These are phyloP conservation scores for Eudorina sp. DNA, from an alignment of 139 green algal species.

Conservation along the genomic window DNA sequence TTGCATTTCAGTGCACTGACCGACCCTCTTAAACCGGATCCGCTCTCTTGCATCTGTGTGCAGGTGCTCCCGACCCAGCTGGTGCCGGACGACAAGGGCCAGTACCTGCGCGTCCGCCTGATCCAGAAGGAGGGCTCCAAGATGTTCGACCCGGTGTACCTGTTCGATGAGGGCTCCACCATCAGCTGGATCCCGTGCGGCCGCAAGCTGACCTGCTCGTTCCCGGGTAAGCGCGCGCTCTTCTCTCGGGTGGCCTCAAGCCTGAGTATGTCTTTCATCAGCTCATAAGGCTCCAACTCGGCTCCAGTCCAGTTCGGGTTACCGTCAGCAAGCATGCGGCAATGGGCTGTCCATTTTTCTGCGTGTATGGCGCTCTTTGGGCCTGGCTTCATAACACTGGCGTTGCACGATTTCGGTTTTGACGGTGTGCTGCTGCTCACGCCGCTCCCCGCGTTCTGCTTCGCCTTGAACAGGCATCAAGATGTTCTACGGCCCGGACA, in stretches of 20 bases:
- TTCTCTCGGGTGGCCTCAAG: background rate
- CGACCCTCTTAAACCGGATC: too few relatives aligned
- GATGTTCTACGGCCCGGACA: slow-evolving; percentile 95
- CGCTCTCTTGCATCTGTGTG: background rate
- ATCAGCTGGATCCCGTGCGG: slow-evolving; percentile 99
- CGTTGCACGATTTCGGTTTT: too few relatives aligned
- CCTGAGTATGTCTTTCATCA: background rate
- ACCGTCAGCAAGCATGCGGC: too few relatives aligned
- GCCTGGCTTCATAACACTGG: too few relatives aligned
- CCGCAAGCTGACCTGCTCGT: slow-evolving; percentile 99
- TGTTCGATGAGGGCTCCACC: slow-evolving; percentile 99
- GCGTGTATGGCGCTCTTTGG: too few relatives aligned
- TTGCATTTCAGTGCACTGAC: too few relatives aligned
- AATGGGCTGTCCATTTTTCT: too few relatives aligned
- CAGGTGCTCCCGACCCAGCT: slow-evolving; percentile 99
- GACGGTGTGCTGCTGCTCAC: too few relatives aligned
- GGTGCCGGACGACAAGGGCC: slow-evolving; percentile 98
- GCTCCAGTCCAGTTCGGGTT: too few relatives aligned
- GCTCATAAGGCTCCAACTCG: too few relatives aligned
- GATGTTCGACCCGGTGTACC: slow-evolving; percentile 92
- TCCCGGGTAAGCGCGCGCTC: slow-evolving; percentile 86
- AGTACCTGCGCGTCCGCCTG: slow-evolving; percentile 98
- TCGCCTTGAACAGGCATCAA: slow-evolving; percentile 78
- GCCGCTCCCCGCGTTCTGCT: too few relatives aligned
- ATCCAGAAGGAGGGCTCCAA: slow-evolving; percentile 99